A percentile compares a stretch with the other conserved stretches of the same genome.
These are phyloP conservation scores for Diaporthe nobilis DNA, from an alignment of 2,329 filamentous ascomycete genomes.

Conservation along the genomic window DNA sequence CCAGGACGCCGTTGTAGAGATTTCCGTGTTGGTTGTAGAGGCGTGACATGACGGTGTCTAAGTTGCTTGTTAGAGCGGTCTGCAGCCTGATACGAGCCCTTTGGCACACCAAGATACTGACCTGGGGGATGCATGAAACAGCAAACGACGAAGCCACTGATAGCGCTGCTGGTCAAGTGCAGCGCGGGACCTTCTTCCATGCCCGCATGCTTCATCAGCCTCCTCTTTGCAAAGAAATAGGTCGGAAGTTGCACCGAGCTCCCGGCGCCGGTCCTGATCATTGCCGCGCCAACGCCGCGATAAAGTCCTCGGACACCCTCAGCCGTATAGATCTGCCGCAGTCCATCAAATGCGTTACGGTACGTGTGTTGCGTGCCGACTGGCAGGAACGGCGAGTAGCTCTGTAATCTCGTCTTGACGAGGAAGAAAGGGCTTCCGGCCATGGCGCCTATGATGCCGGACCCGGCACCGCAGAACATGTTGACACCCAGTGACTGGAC, in stretches of 20 bases:
- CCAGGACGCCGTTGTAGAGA: constrained; percentile 92
- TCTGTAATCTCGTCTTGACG: constrained; percentile 96
- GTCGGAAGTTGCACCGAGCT: constrained; percentile 97
- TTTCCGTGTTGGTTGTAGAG: constrained; percentile 99
- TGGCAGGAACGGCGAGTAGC: constrained; percentile 90
- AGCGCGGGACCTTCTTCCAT: constrained; percentile 93
- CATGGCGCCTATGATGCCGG: constrained; percentile 92
- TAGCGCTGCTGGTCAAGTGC: constrained; percentile 89
- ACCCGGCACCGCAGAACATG: constrained; percentile 91
- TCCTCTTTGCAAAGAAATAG: constrained; percentile 96
- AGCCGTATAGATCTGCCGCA: constrained; percentile 80
- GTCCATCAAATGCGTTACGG: constrained; percentile 85
- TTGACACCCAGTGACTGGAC: constrained; percentile 91
- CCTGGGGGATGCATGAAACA: constrained; percentile 97
- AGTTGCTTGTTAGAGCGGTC: constrained; percentile 32
- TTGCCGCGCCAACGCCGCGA: constrained; percentile 90
- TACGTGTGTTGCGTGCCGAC: constrained; percentile 98
- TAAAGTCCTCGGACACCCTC: constrained; percentile 90
- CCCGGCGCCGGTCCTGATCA: constrained; percentile 96
- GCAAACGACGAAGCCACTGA: constrained; percentile 96
- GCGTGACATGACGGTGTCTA: constrained; percentile 97
- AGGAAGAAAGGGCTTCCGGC: constrained; percentile 97
- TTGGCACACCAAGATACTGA: constrained; percentile 55
- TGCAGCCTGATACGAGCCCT: neutral
- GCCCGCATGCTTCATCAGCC: constrained; percentile 83